Conservation (phyloP, 2,329 filamentous ascomycete genomes). For the Fusarium sublunatum region DNA sequence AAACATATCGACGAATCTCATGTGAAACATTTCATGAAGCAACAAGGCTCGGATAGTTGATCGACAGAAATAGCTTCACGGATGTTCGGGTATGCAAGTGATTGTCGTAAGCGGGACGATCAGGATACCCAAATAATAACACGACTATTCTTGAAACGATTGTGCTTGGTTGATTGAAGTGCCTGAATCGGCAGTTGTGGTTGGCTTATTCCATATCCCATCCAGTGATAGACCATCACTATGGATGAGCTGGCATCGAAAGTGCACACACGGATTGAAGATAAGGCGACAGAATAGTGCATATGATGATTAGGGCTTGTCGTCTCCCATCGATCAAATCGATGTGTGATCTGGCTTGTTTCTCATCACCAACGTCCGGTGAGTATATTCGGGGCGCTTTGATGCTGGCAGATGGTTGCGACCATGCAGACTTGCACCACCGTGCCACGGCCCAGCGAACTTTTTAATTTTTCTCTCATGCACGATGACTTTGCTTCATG, state of each 20-base stretch:
- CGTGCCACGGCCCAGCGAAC: not conserved
- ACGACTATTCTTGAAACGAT: too few relatives aligned
- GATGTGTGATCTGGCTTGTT: not conserved
- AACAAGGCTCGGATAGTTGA: not conserved
- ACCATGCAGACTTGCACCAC: not conserved
- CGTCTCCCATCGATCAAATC: not conserved
- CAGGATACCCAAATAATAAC: not conserved
- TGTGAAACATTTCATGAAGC: conserved; percentile 12
- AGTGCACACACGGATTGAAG: not conserved
- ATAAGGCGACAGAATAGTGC: not conserved
- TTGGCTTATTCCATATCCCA: not conserved
- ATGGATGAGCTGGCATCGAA: conserved; percentile 4
- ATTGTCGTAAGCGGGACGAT: conserved; percentile 8
- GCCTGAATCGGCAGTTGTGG: not conserved
- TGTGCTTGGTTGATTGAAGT: too few relatives aligned
- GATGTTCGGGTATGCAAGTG: conserved; percentile 17
- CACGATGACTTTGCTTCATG: conserved; percentile 9
- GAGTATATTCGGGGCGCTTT: not conserved
- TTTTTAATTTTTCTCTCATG: conserved; percentile 5
- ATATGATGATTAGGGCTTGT: not conserved
- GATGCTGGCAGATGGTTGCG: not conserved
- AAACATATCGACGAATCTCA: conserved; percentile 22
- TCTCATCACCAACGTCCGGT: not conserved
- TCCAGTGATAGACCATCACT: not conserved
- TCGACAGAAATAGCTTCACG: conserved; percentile 12